These are phyloP conservation scores for Erysimum cheiranthoides DNA, from an alignment of 345 rosid species.

Conservation along the genomic window DNA sequence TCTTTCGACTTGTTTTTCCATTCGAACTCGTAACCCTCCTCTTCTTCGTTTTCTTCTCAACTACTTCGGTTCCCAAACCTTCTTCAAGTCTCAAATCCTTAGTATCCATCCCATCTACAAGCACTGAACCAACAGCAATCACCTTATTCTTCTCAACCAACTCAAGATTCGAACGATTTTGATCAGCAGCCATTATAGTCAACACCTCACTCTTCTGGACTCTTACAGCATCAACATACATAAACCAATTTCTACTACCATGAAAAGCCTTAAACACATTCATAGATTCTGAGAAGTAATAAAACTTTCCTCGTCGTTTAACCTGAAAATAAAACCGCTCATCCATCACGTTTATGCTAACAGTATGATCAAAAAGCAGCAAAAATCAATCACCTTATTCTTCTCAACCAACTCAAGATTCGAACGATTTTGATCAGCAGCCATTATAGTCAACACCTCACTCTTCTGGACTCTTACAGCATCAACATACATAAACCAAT, in stretches of 20 bases:
- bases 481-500: conserved; percentile 66
- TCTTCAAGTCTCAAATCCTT: conserved; percentile 25
- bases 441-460: conserved; percentile 36
- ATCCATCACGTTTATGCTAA: not conserved
- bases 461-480: conserved; percentile 43
- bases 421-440: conserved; percentile 23
- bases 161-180: conserved; percentile 17
- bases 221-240: conserved; percentile 57
- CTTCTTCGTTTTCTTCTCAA: conserved; percentile 36
- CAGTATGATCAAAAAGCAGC: no score
- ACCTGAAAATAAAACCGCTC: not conserved
- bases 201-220: conserved; percentile 29
- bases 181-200: conserved; percentile 37
- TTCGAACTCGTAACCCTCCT: conserved; percentile 32
- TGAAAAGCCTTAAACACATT: conserved; percentile 54
- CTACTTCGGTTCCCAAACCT: conserved; percentile 25
- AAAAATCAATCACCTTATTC: conserved; percentile 26
- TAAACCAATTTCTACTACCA: conserved; percentile 59
- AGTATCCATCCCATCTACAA: conserved; percentile 15
- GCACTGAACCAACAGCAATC: conserved; percentile 13
- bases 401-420: conserved; percentile 32
- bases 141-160: conserved; percentile 34
- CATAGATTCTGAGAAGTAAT: conserved; percentile 61
- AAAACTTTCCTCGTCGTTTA: conserved; percentile 55
- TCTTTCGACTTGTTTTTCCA: conserved; percentile 45